phyloP scores from a whole-genome alignment of 2,329 filamentous ascomycete genomes.

The Colletotrichum sp. region DNA sequence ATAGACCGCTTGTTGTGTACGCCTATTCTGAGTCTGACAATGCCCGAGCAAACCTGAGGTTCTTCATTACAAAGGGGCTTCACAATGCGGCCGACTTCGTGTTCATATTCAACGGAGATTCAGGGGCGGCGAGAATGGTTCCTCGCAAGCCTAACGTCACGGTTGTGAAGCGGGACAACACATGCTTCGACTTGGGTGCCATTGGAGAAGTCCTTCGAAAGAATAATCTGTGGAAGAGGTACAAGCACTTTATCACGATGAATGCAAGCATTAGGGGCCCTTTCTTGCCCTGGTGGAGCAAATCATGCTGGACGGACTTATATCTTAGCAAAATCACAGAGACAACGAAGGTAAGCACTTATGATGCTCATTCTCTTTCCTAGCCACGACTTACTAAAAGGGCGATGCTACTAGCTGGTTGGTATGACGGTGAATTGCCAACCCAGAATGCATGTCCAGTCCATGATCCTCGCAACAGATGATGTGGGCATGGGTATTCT shows the following conservation, averaged over 20 bases:
- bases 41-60: slow-evolving; percentile 36
- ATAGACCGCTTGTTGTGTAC: not conserved
- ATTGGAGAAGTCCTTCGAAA: slow-evolving; percentile 36
- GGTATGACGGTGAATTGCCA: slow-evolving; percentile 40
- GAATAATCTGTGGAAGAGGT: slow-evolving; percentile 34
- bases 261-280: slow-evolving; percentile 40
- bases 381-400: not conserved
- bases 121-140: slow-evolving; percentile 28
- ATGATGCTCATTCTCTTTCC: not conserved
- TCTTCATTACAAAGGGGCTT: slow-evolving; percentile 39
- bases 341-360: slow-evolving; percentile 28
- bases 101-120: slow-evolving; percentile 42
- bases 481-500: slow-evolving; percentile 37
- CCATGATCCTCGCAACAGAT: slow-evolving; percentile 43
- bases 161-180: slow-evolving; percentile 32
- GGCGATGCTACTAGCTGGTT: slow-evolving; percentile 31
- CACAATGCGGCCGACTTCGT: slow-evolving; percentile 41
- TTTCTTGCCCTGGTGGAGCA: slow-evolving; percentile 37
- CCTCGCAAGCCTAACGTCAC: slow-evolving; percentile 34
- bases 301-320: slow-evolving; percentile 38
- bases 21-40: slow-evolving; percentile 22
- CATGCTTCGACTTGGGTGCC: slow-evolving; percentile 40
- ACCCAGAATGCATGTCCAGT: slow-evolving; percentile 37
- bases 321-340: slow-evolving; percentile 35
- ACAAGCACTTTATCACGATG: slow-evolving; percentile 39